Base-by-base conservation (phyloP, 148 eudicot genomes). In the Rhododendron griersonianum region DNA sequence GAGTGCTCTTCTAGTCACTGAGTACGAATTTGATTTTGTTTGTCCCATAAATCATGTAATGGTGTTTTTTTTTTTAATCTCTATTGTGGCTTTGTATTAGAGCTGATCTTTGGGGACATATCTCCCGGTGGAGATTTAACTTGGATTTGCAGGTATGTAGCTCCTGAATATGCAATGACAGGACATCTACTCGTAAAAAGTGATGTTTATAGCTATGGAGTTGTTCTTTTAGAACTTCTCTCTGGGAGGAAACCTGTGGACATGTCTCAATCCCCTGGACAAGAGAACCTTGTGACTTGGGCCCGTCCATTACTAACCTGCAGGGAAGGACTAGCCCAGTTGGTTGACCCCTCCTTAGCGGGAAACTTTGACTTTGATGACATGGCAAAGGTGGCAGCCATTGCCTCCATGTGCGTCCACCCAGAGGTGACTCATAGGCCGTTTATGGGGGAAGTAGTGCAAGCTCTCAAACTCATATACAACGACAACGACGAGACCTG, bases 161-260 rank as follows among this genome's bases (percentile, higher is more conserved):
- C 99, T 83, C 99, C 99, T 44, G 99, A 96, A 89, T 96, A 96
- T 90, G 99, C 99, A 85, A 96, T 96, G 99, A 96, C 99, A 23
- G 99, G 99, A 71, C 99, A 96, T 85, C 90, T 96, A 41, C 99
- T 96, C 33, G 99, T 96, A 44, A 96, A 96, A 89, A 96, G 99
- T 76, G 99, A 96, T 75, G 99, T 96, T 55, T 96, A 96, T 83
- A 96, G 99, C 85, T 96, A 96, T 67, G 99, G 99, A 78, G 99
- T 96, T 65, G 98, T 96, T 81, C 92, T 96, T 39, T 81, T 96
- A 86, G 99, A 96, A 91, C 98, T 96, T 90, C 96, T 96, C 55
- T 91, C 98, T 1, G 98, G 99, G 48, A 90, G 96, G 86, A 91
- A 92, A 83, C 99, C 99, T 3, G 99, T 95, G 67, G 98, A 96